Percentiles rank a stretch among this genome's conserved stretches.
phyloP scores from a whole-genome alignment of 257 asterid genomes.

The Fraxinus cuspidata region DNA sequence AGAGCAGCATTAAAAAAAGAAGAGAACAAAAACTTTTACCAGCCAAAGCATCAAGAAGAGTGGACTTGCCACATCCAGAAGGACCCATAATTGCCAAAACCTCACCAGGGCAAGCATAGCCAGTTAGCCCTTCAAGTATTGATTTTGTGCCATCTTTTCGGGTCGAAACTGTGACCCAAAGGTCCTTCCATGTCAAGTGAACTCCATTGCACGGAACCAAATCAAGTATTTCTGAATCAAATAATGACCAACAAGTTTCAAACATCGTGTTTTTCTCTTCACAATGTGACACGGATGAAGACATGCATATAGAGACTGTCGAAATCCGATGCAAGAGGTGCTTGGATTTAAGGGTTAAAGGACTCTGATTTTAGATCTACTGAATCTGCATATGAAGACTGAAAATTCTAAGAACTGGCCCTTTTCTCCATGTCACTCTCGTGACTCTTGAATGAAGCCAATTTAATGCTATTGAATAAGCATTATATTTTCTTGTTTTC shows the following conservation, averaged over 20 bases:
- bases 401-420: constrained; percentile 8
- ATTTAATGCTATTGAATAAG: not conserved
- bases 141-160: constrained; percentile 26
- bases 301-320: constrained; percentile 22
- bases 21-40: constrained; percentile 17
- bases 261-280: not conserved
- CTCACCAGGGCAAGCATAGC: constrained; percentile 37
- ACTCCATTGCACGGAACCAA: constrained; percentile 8
- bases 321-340: not conserved
- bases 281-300: constrained; percentile 7
- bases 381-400: constrained; percentile 11
- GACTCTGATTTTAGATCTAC: not conserved
- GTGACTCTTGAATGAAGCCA: constrained; percentile 19
- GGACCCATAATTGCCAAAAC: constrained; percentile 44
- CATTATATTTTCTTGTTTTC: constrained; percentile 16
- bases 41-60: constrained; percentile 43
- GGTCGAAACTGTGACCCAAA: constrained; percentile 34
- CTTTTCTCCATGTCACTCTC: constrained; percentile 21
- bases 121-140: constrained; percentile 33
- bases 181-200: constrained; percentile 44
- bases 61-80: constrained; percentile 44
- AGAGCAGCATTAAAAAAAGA: too few species aligned
- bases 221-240: not conserved
- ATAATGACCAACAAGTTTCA: not conserved
- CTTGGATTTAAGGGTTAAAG: not conserved